Percentiles rank a stretch among this genome's conserved stretches.
These are phyloP conservation scores for Elymus sibiricus DNA, from an alignment of 176 grass and related monocot genomes.

Conservation along the genomic window DNA sequence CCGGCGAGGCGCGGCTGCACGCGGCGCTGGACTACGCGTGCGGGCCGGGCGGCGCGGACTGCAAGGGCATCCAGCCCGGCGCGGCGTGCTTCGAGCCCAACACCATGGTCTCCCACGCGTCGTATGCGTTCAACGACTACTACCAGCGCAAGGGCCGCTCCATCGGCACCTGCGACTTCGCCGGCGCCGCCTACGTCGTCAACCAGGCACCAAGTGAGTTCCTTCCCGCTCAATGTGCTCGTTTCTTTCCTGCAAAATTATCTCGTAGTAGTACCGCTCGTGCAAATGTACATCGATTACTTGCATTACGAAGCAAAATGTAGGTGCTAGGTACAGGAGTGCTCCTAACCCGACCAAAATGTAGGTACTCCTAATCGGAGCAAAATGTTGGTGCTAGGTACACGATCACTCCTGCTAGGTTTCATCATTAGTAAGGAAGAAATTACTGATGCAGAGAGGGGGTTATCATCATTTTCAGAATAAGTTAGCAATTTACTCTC, in stretches of 20 bases:
- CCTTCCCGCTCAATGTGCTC: neutral
- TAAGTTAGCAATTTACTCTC: too few species aligned
- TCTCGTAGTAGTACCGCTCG: neutral
- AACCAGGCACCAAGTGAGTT: constrained; percentile 57
- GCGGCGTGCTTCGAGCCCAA: constrained; percentile 82
- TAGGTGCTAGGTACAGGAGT: neutral
- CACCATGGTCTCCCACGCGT: constrained; percentile 72
- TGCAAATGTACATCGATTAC: neutral
- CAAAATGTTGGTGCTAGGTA: neutral
- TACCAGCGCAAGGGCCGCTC: constrained; percentile 59
- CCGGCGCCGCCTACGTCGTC: constrained; percentile 73
- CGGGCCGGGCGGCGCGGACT: constrained; percentile 75
- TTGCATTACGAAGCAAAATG: neutral
- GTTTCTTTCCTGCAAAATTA: neutral
- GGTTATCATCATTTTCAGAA: too few species aligned
- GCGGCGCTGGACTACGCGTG: constrained; percentile 85
- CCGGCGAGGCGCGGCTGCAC: constrained; percentile 45
- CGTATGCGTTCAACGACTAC: constrained; percentile 79
- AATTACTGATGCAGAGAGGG: too few species aligned
- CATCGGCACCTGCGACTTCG: constrained; percentile 81
- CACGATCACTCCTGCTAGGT: neutral
- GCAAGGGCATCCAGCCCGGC: constrained; percentile 77
- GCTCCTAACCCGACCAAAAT: neutral
- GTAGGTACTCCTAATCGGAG: too few species aligned
- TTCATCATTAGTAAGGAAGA: too few species aligned